Evolutionary conservation across 768 basidiomycete species (phyloP).

Genomic region (Candolleomyces eurysporus): DNA sequence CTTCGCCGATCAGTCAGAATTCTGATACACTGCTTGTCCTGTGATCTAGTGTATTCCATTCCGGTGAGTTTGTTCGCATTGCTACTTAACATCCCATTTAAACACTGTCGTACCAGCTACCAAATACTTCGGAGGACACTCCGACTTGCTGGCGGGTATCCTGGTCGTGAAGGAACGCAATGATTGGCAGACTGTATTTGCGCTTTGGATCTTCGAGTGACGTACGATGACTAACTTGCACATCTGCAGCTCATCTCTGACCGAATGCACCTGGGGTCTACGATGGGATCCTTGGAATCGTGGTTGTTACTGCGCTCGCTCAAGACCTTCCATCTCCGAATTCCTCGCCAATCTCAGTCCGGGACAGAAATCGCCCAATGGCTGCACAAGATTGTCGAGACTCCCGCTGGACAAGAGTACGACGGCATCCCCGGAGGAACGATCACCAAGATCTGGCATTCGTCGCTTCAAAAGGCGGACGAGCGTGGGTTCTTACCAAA

Average conservation of each 20-base stretch:
- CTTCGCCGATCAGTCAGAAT: not conserved
- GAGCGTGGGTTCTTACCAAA: slow-evolving; percentile 60
- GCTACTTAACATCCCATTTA: slow-evolving; percentile 1
- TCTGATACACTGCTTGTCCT: not conserved
- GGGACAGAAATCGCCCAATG: slow-evolving; percentile 74
- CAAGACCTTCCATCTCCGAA: slow-evolving; percentile 76
- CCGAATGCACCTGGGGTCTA: slow-evolving; percentile 61
- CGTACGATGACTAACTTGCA: not conserved
- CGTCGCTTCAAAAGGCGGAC: slow-evolving; percentile 66
- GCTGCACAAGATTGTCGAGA: slow-evolving; percentile 52
- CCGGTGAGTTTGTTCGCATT: slow-evolving; percentile 36
- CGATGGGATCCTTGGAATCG: slow-evolving; percentile 76
- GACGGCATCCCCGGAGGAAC: slow-evolving; percentile 73
- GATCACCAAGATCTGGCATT: slow-evolving; percentile 70
- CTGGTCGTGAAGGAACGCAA: slow-evolving; percentile 63
- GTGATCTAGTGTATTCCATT: slow-evolving; percentile 49
- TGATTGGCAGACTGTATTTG: slow-evolving; percentile 61
- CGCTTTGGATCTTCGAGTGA: not conserved
- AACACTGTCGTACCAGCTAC: slow-evolving; percentile 42
- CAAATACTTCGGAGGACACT: slow-evolving; percentile 88
- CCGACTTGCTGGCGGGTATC: slow-evolving; percentile 77
- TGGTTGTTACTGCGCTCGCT: slow-evolving; percentile 85
- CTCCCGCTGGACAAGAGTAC: slow-evolving; percentile 45
- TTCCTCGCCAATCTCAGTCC: slow-evolving; percentile 74
- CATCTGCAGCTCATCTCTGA: slow-evolving; percentile 54